phyloP scores from a whole-genome alignment of 495 filamentous ascomycete species.

The Penicillium turbatum region DNA sequence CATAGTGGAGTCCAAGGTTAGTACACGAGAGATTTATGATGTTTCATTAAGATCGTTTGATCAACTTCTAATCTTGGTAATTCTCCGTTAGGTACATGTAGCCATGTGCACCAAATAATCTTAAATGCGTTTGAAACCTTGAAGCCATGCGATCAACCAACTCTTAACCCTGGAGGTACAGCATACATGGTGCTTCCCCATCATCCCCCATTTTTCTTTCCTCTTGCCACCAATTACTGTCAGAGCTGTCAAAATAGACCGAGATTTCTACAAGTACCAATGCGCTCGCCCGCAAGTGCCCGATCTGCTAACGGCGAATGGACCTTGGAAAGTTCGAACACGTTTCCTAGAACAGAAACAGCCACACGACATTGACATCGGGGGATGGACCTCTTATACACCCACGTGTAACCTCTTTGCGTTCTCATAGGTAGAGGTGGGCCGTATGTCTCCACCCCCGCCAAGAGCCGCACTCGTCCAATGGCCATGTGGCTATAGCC shows the following conservation, averaged over 20 bases:
- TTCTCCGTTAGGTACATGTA: too few relatives aligned
- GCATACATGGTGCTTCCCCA: too few relatives aligned
- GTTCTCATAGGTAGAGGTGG: neutral
- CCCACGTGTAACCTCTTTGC: neutral
- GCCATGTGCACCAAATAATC: too few relatives aligned
- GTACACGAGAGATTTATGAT: too few relatives aligned
- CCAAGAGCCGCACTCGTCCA: constrained; percentile 5
- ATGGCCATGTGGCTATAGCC: neutral
- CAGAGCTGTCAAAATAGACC: neutral
- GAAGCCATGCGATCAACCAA: too few relatives aligned
- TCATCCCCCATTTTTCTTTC: too few relatives aligned
- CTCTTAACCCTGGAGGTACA: too few relatives aligned
- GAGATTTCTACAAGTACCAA: neutral
- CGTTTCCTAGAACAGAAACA: constrained; percentile 1
- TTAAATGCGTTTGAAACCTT: too few relatives aligned
- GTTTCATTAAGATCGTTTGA: too few relatives aligned
- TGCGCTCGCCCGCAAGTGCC: neutral
- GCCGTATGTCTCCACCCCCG: neutral
- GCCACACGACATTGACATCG: neutral
- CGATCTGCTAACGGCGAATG: neutral
- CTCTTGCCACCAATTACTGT: neutral
- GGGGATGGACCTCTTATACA: neutral
- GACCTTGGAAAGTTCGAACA: neutral
- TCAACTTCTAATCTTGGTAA: too few relatives aligned
- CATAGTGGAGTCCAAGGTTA: too few relatives aligned